Evolutionary conservation across 805 yeast species (phyloP).

Genomic region (Saccharomycopsis schoenii): DNA sequence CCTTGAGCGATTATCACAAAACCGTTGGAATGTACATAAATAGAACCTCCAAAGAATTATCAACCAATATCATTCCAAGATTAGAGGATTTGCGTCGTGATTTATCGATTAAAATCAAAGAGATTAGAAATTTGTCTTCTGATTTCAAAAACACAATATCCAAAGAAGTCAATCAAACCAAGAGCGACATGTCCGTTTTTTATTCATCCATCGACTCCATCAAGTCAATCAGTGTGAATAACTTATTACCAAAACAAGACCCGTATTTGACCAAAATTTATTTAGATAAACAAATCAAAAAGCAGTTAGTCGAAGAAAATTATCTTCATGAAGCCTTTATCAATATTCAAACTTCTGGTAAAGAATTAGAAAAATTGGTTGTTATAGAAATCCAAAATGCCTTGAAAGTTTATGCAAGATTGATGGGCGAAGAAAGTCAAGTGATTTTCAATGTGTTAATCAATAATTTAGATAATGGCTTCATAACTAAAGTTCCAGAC

Average conservation of each 20-base stretch:
- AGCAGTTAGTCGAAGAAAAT: slow-evolving; percentile 75
- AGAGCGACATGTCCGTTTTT: slow-evolving; percentile 43
- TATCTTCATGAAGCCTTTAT: slow-evolving; percentile 80
- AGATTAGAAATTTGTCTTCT: slow-evolving; percentile 68
- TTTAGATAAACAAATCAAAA: slow-evolving; percentile 68
- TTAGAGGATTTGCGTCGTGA: slow-evolving; percentile 65
- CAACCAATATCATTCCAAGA: slow-evolving; percentile 45
- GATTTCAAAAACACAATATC: slow-evolving; percentile 75
- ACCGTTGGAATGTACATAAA: slow-evolving; percentile 50
- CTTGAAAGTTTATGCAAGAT: slow-evolving; percentile 57
- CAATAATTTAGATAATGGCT: slow-evolving; percentile 56
- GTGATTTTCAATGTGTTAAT: slow-evolving; percentile 56
- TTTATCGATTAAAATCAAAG: slow-evolving; percentile 73
- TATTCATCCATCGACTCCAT: slow-evolving; percentile 55
- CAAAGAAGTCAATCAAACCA: slow-evolving; percentile 61
- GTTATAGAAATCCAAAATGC: slow-evolving; percentile 81
- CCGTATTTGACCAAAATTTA: slow-evolving; percentile 68
- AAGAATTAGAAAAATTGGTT: slow-evolving; percentile 80
- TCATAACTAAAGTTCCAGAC: slow-evolving; percentile 65
- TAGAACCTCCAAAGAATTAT: slow-evolving; percentile 49
- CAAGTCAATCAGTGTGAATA: slow-evolving; percentile 35
- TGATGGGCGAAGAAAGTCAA: slow-evolving; percentile 65
- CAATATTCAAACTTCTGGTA: slow-evolving; percentile 80
- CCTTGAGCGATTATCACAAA: slow-evolving; percentile 46
- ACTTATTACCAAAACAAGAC: slow-evolving; percentile 50